Base-by-base conservation (phyloP, 2,329 filamentous ascomycete species). In the Fusarium gaditjirri region DNA sequence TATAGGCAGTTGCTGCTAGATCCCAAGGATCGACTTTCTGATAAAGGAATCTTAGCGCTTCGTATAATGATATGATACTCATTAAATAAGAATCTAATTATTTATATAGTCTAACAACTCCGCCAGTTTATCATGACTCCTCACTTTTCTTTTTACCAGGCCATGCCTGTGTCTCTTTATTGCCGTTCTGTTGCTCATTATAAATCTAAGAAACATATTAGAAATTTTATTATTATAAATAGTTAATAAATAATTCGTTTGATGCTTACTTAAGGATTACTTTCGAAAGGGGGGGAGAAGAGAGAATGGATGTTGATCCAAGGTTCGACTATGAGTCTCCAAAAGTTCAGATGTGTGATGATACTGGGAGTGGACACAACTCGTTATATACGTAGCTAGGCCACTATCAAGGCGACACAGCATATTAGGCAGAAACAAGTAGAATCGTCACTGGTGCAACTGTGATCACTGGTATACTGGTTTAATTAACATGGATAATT, bases 1-100 rank as follows among this genome's bases (percentile, higher is more conserved):
- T n/a, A 10, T 46, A 9, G 25, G 35, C 4, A 19, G 2, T 13
- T 6, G 6, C 8, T 17, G 13, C 29, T 25, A 41, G 21, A n/a
- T 17, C 8, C 0, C 5, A 12, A 35, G 1, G 17, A 13, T 21
- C 25, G 10, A 17, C 2, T 44, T 44, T 21, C 39, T 33, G n/a
- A 46, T 17, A 13, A 13, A 56, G 29, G 53, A 35, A n/a, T 46
- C 7, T 10, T 46, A 27, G 53, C 39, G 29, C n/a, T 17, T 27
- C 4, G 14, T 9, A 3, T 17, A 39, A 56, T 46, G 39, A 56
- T 46, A 39, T 56, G 29, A 56, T 39, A 56, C 27, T 25, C 16
- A 13, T 49, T 3, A 9, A n/a, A n/a, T n/a, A n/a, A n/a, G n/a
- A n/a, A n/a, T n/a, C n/a, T n/a, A n/a, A 13, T 49, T 3, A 9